Base-by-base conservation (phyloP, 805 yeast species). In the Ogataea kodamae region DNA sequence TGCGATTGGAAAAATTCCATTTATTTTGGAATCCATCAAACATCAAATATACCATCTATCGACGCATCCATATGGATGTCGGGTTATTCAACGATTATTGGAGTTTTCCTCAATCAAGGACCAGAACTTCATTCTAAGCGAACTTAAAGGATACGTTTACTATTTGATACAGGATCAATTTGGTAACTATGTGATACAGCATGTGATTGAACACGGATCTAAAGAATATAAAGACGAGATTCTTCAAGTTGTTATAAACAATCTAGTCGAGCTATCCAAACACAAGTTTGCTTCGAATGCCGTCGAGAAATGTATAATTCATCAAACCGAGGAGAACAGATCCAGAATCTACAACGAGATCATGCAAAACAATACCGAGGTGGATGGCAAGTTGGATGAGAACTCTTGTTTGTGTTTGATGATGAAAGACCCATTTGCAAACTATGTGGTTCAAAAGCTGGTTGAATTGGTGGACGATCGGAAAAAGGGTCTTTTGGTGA, bases 401-500 rank as follows among this genome's bases (percentile, higher is more conserved):
- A 72, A 73, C 33, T 72, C 83, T 1, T 78, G 94, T 6, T 68
- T 92, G 47, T 84, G 89, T 15, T 67, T 81, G 39, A 89, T 92
- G 97, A 88, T 92, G 87, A 86, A 86, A 56, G 99, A 92, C 59
- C 97, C 92, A 57, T 92, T 82, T 63, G 99, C 97, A 15, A 92
- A 92, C 60, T 92, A 92, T 55, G 99, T 92, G 28, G 87, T 92
- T 31, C 99, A 92, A 60, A 89, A 90, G 58, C 71, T 92, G 49
- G 89, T 92, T 25, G 95, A 86, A 42, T 81, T 83, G 3, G 74
- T 89, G 23, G 76, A 74, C 41, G 82, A 82, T 28, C 69, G 69
- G 21, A 84, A 84, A 50, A 81, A 84, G 60, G 77, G 68, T 30
- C 57, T 76, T 18, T 68, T 92, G 41, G 86, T 88, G 31, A 65